These are phyloP conservation scores for Paecilomyces fulvus DNA, from an alignment of 2,329 filamentous ascomycete genomes.

Conservation along the genomic window DNA sequence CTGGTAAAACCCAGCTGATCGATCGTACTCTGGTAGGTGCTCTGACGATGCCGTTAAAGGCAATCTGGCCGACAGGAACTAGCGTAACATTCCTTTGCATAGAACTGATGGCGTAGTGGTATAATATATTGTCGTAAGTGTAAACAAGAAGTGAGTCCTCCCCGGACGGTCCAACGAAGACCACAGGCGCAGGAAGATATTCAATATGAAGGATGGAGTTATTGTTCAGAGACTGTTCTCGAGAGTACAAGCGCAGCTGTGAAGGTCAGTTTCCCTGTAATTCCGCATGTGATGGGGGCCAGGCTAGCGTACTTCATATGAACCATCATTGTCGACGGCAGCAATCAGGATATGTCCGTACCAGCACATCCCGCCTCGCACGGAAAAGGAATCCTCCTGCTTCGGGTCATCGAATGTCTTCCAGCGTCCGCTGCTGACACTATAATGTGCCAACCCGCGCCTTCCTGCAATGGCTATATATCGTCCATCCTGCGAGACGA, in stretches of 20 bases:
- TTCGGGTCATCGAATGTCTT: constrained; percentile 79
- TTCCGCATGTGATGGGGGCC: neutral
- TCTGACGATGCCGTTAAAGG: constrained; percentile 90
- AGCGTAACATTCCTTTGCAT: constrained; percentile 64
- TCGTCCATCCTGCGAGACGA: constrained; percentile 82
- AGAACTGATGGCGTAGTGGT: constrained; percentile 83
- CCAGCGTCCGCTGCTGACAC: constrained; percentile 87
- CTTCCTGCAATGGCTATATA: constrained; percentile 95
- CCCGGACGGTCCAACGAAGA: constrained; percentile 79
- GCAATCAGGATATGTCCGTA: constrained; percentile 91
- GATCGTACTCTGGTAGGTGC: constrained; percentile 87
- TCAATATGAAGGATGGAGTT: constrained; percentile 68
- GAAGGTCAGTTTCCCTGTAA: constrained; percentile 7
- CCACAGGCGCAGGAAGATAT: constrained; percentile 73
- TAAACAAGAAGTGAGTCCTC: constrained; percentile 94
- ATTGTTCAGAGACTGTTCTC: constrained; percentile 69
- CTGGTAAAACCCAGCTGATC: constrained; percentile 91
- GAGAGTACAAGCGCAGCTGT: constrained; percentile 78
- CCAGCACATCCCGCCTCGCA: constrained; percentile 97
- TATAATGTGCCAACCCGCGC: constrained; percentile 89
- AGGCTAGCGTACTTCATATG: constrained; percentile 54
- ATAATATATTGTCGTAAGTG: constrained; percentile 90
- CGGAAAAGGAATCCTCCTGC: constrained; percentile 82
- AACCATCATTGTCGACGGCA: constrained; percentile 76
- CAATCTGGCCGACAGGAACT: constrained; percentile 94